These are phyloP conservation scores for Diospyros lotus DNA, from an alignment of 148 eudicot species.

Conservation along the genomic window DNA sequence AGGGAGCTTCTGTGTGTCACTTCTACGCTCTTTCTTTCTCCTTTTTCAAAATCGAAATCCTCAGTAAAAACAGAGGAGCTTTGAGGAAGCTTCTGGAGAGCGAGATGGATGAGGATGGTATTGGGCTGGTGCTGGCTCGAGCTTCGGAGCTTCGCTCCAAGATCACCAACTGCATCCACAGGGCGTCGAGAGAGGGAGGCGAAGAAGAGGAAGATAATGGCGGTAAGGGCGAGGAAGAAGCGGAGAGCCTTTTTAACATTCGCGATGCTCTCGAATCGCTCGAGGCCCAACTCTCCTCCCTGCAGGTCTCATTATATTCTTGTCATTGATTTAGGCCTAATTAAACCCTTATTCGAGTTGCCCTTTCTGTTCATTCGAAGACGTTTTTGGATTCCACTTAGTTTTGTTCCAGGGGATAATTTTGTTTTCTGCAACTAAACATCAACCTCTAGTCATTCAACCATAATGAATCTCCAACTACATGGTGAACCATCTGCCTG, in stretches of 20 bases:
- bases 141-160: slow-evolving; percentile 70
- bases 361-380: too few species aligned
- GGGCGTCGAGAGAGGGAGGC: slow-evolving; percentile 17
- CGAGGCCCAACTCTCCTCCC: slow-evolving; percentile 68
- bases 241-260: slow-evolving; percentile 62
- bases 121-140: slow-evolving; percentile 61
- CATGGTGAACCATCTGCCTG: too few species aligned
- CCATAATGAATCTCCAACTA: too few species aligned
- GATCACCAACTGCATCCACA: slow-evolving; percentile 59
- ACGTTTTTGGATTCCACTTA: too few species aligned
- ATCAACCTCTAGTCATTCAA: too few species aligned
- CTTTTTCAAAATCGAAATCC: too few species aligned
- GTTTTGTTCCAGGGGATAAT: too few species aligned
- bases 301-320: slow-evolving; percentile 46
- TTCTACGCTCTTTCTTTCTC: too few species aligned
- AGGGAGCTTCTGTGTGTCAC: too few species aligned
- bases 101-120: slow-evolving; percentile 68
- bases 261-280: slow-evolving; percentile 77
- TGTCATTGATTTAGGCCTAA: not conserved
- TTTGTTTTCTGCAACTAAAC: too few species aligned
- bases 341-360: too few species aligned
- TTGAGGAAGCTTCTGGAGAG: not conserved
- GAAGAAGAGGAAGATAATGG: slow-evolving; percentile 4
- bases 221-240: slow-evolving; percentile 20
- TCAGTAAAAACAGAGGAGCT: too few species aligned